A percentile compares a stretch with the other conserved stretches of the same genome.
These are phyloP conservation scores for Penicillium decumbens DNA, from an alignment of 2,329 filamentous ascomycete species.

Conservation along the genomic window DNA sequence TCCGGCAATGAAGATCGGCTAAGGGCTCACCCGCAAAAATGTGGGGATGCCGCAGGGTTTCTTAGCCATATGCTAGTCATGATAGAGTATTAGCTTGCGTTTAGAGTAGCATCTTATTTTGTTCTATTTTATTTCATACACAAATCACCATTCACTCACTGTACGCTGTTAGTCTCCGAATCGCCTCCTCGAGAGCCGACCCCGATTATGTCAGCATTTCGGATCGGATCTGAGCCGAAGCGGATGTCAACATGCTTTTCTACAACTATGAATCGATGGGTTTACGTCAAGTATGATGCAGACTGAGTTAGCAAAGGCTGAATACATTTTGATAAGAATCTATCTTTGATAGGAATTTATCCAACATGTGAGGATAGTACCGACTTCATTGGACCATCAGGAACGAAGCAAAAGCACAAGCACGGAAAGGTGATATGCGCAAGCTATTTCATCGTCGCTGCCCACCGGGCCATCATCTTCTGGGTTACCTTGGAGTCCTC, in stretches of 20 bases:
- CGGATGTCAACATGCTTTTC: not conserved
- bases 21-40: conserved; percentile 33
- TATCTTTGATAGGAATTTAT: too few species aligned
- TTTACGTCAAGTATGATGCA: too few species aligned
- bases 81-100: too few species aligned
- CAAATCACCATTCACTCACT: not conserved
- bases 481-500: too few species aligned
- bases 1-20: conserved; percentile 37
- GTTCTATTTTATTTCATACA: not conserved
- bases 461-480: not conserved
- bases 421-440: too few species aligned
- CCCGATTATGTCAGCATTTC: conserved; percentile 24
- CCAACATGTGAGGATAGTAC: too few species aligned
- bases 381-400: too few species aligned
- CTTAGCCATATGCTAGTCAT: not conserved
- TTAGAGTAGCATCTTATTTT: too few species aligned
- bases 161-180: not conserved
- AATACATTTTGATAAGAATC: too few species aligned
- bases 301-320: too few species aligned
- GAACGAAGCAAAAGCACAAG: too few species aligned
- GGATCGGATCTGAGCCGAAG: conserved; percentile 13
- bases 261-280: not conserved
- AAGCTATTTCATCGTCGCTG: too few species aligned
- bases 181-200: conserved; percentile 11
- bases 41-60: conserved; percentile 14